Conservation (phyloP, 208 protist genomes). For the Trypanosoma theileri region DNA sequence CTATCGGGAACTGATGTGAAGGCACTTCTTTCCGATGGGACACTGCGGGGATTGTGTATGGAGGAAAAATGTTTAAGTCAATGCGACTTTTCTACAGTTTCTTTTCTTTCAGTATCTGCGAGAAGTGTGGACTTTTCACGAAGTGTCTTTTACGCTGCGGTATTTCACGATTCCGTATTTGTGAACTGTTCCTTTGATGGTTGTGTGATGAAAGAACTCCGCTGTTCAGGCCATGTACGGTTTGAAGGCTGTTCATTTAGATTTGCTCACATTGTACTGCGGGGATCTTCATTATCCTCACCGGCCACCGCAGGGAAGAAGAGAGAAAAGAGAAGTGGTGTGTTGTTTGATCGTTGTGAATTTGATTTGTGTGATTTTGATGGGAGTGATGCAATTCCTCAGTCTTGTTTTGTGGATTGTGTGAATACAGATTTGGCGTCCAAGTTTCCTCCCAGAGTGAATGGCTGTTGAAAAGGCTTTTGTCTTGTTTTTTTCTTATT, state of each 20-base stretch:
- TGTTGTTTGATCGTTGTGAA: constrained; percentile 57
- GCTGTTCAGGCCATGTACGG: constrained; percentile 24
- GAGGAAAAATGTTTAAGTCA: constrained; percentile 39
- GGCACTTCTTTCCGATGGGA: constrained; percentile 44
- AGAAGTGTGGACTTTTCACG: constrained; percentile 58
- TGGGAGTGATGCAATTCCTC: constrained; percentile 33
- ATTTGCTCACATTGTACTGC: constrained; percentile 50
- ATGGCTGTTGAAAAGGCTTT: neutral
- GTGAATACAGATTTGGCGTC: constrained; percentile 51
- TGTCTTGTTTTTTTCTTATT: constrained; percentile 1
- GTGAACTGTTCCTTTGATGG: constrained; percentile 60
- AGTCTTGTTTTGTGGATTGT: constrained; percentile 41
- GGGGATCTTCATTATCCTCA: neutral
- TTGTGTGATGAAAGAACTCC: constrained; percentile 42
- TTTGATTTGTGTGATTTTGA: constrained; percentile 74
- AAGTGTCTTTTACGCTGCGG: constrained; percentile 49
- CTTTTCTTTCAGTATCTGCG: constrained; percentile 38
- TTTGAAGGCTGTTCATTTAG: constrained; percentile 59
- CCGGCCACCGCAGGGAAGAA: too few species aligned
- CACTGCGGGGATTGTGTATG: constrained; percentile 34
- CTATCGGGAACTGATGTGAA: constrained; percentile 65
- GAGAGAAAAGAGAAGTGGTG: neutral
- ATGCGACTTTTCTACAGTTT: constrained; percentile 57
- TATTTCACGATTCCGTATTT: constrained; percentile 45
- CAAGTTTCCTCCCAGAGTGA: constrained; percentile 45